A percentile compares a stretch with the other conserved stretches of the same genome.
These are phyloP conservation scores for Phymatotrichopsis omnivora DNA, from an alignment of 2,329 filamentous ascomycete genomes.

Conservation along the genomic window DNA sequence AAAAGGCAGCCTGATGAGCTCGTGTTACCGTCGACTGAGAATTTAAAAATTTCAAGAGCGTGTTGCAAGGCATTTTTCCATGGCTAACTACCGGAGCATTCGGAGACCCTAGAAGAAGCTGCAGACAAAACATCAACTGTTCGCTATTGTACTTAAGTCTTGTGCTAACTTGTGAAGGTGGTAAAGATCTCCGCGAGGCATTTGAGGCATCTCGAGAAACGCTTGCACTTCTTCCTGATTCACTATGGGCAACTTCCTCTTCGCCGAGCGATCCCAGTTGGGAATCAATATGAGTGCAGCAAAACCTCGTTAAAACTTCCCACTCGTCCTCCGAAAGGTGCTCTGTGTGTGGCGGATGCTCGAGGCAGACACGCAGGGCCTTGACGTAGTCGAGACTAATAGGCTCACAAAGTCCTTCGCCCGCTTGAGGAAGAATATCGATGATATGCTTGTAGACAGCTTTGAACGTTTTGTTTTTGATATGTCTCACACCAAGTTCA, in stretches of 20 bases:
- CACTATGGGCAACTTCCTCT: constrained; percentile 24
- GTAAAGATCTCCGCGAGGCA: constrained; percentile 28
- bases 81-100: constrained; percentile 55
- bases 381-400: constrained; percentile 70
- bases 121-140: constrained; percentile 55
- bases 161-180: constrained; percentile 33
- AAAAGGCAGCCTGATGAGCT: constrained; percentile 63
- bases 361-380: constrained; percentile 58
- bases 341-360: constrained; percentile 67
- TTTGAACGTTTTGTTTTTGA: constrained; percentile 69
- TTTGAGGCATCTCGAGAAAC: constrained; percentile 33
- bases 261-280: constrained; percentile 39
- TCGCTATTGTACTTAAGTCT: constrained; percentile 38
- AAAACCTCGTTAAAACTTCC: constrained; percentile 60
- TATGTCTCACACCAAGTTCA: constrained; percentile 54
- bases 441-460: constrained; percentile 72
- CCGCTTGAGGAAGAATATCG: constrained; percentile 55
- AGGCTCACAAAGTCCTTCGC: constrained; percentile 56
- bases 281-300: constrained; percentile 51
- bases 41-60: constrained; percentile 52
- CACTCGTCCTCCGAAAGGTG: constrained; percentile 60
- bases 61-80: constrained; percentile 46
- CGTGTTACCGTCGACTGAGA: constrained; percentile 50
- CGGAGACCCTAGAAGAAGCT: constrained; percentile 51
- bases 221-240: constrained; percentile 29